Percentiles rank a stretch among this genome's conserved stretches.
These are phyloP conservation scores for Pascua sp. DNA, from an alignment of 1,284 basidiomycete genomes.

Conservation along the genomic window DNA sequence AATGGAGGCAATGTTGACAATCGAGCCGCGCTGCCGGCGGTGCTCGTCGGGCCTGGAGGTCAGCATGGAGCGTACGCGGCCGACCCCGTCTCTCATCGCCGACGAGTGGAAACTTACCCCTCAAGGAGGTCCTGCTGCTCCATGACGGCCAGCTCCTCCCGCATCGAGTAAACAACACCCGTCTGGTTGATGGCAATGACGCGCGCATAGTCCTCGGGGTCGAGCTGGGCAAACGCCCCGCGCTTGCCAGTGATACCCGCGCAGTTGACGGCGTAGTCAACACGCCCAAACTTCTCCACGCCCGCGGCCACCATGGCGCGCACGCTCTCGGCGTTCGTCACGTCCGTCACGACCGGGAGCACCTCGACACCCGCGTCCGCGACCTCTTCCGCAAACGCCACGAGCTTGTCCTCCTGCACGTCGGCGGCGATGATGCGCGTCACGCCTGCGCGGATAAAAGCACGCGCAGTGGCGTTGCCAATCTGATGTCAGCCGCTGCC, in stretches of 20 bases:
- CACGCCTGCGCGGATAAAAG: constrained; percentile 11
- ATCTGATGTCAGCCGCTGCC: constrained; percentile 9
- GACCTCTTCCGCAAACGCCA: not conserved
- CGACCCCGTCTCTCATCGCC: not conserved
- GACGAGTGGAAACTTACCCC: constrained; percentile 4
- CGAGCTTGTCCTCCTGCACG: constrained; percentile 8
- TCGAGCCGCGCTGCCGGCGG: constrained; percentile 21
- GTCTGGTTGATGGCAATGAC: constrained; percentile 29
- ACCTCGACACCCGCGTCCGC: constrained; percentile 1
- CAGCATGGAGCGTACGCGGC: no score
- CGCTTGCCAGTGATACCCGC: constrained; percentile 23
- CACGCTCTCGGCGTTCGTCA: constrained; percentile 13
- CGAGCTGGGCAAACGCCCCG: not conserved
- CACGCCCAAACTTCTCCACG: constrained; percentile 23
- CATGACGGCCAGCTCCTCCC: constrained; percentile 25
- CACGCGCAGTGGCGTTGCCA: constrained; percentile 9
- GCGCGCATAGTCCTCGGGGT: constrained; percentile 28
- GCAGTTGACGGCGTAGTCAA: constrained; percentile 39
- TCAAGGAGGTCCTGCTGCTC: constrained; percentile 18
- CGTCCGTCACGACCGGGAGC: constrained; percentile 11
- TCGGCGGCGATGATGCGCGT: constrained; percentile 9
- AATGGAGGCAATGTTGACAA: constrained; percentile 24
- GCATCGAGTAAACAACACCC: constrained; percentile 21
- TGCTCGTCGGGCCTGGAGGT: constrained; percentile 1
- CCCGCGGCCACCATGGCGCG: constrained; percentile 6